Percentiles rank a stretch among this genome's conserved stretches.
Evolutionary conservation across 164 flowering plant species (phyloP).

Genomic region (grape (Vitis vinifera)): ASM3070453v1 NC_081816.1:23014501-23015000

Average conservation of each 20-base stretch:
- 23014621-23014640: slow-evolving; percentile 68
- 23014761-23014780: too few species aligned
- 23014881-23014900: neutral
- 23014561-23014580: slow-evolving; percentile 68
- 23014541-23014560: slow-evolving; percentile 62
- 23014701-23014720: neutral
- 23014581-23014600: slow-evolving; percentile 81
- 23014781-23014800: too few species aligned
- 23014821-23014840: too few species aligned
- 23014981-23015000: neutral
- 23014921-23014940: neutral
- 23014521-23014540: neutral
- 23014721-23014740: neutral
- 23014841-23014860: too few species aligned
- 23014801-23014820: too few species aligned
- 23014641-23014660: slow-evolving; percentile 64
- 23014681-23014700: slow-evolving; percentile 78
- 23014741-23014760: neutral
- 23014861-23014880: neutral
- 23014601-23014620: slow-evolving; percentile 64
- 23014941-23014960: neutral
- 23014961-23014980: neutral
- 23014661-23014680: slow-evolving; percentile 88
- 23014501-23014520: neutral
- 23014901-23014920: neutral